Evolutionary conservation across 768 basidiomycete species (phyloP).

Genomic region (Pleurotus giganteus): DNA sequence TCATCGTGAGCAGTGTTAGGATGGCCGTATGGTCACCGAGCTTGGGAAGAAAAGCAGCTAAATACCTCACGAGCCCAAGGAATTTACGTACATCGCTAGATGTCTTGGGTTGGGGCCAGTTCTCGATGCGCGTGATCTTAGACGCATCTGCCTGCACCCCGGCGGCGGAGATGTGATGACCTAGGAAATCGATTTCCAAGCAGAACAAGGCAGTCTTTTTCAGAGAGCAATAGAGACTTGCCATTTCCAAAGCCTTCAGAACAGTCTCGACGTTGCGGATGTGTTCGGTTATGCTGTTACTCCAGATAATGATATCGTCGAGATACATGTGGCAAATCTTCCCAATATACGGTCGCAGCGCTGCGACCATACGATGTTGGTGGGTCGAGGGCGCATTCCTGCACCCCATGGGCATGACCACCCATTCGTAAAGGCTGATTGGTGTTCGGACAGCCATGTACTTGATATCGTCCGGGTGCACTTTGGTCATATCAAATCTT

Average conservation of each 20-base stretch:
- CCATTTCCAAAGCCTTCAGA: constrained; percentile 14
- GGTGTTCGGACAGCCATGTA: constrained; percentile 36
- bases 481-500: constrained; percentile 23
- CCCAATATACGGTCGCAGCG: constrained; percentile 10
- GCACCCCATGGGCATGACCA: constrained; percentile 33
- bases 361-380: constrained; percentile 5
- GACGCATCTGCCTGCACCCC: constrained; percentile 22
- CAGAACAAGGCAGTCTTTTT: constrained; percentile 15
- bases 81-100: constrained; percentile 10
- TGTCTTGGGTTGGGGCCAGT: constrained; percentile 24
- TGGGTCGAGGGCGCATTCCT: not conserved
- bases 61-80: not conserved
- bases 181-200: constrained; percentile 24
- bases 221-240: constrained; percentile 17
- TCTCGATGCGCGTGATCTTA: constrained; percentile 24
- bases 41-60: not conserved
- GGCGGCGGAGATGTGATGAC: constrained; percentile 33
- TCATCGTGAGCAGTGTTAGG: not conserved
- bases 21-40: not conserved
- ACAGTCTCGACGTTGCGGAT: constrained; percentile 16
- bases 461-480: constrained; percentile 16
- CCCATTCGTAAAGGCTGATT: constrained; percentile 38
- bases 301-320: constrained; percentile 19
- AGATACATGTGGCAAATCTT: not conserved
- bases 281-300: constrained; percentile 24